Percentiles rank a stretch among this genome's conserved stretches.
phyloP scores from a whole-genome alignment of 176 grass and related monocot genomes.

The Avena atlantica region DNA sequence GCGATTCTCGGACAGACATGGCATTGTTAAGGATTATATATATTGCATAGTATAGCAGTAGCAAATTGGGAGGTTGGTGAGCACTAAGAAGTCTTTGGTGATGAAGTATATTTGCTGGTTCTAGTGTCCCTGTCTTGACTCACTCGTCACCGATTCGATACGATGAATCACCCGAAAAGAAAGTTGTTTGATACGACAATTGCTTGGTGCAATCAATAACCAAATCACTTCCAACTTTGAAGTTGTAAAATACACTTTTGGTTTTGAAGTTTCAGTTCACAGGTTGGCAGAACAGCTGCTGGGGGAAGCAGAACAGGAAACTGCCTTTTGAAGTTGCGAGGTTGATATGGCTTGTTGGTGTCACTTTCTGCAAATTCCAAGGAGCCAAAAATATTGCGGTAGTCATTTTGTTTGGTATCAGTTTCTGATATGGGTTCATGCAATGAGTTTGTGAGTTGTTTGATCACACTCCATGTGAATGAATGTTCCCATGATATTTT shows the following conservation, averaged over 20 bases:
- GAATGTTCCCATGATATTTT: background rate
- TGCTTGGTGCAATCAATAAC: background rate
- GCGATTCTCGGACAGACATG: background rate
- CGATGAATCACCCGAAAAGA: background rate
- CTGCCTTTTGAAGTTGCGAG: background rate
- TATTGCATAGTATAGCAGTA: background rate
- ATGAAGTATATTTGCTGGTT: conserved; percentile 26
- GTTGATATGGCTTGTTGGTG: background rate
- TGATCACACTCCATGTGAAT: background rate
- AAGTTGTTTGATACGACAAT: background rate
- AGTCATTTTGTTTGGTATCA: background rate
- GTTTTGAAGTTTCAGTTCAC: no score
- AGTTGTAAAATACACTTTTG: background rate
- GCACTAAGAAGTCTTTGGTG: conserved; percentile 24
- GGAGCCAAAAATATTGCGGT: background rate
- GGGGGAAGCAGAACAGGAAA: background rate
- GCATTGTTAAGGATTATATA: background rate
- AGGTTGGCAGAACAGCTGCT: no score
- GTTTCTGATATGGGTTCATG: background rate
- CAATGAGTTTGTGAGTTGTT: background rate
- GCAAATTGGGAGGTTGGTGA: conserved; percentile 19
- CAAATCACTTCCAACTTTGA: background rate
- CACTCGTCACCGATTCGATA: background rate
- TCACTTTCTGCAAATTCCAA: background rate
- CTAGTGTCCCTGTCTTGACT: conserved; percentile 1